phyloP scores from a whole-genome alignment of 2,329 filamentous ascomycete genomes.

The Ascochyta rabiei region DNA sequence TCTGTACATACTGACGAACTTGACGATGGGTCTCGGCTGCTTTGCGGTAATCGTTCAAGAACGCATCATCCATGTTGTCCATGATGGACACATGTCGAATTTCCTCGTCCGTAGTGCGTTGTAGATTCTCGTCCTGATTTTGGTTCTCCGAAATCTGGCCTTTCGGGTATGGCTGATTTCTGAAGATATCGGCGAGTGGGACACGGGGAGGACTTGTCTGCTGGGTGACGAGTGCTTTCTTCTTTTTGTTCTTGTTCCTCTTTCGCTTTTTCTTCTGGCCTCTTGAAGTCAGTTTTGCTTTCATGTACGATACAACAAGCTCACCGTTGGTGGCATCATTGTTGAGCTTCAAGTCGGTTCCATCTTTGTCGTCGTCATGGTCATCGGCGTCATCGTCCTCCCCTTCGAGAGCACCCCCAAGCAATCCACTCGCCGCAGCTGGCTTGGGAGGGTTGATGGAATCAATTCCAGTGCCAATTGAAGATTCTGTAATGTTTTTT shows the following conservation, averaged over 20 bases:
- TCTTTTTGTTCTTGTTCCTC: conserved; percentile 74
- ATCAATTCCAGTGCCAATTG: conserved; percentile 30
- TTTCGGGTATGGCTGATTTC: conserved; percentile 70
- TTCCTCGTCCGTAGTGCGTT: conserved; percentile 80
- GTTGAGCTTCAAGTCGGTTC: conserved; percentile 39
- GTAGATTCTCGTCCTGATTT: conserved; percentile 69
- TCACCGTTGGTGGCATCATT: conserved; percentile 27
- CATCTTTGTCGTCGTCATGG: conserved; percentile 51
- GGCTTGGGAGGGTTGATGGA: conserved; percentile 43
- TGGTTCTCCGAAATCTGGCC: conserved; percentile 77
- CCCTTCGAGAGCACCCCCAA: conserved; percentile 48
- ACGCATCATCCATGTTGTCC: conserved; percentile 76
- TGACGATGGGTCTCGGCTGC: conserved; percentile 87
- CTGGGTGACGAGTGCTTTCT: conserved; percentile 60
- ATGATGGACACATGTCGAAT: conserved; percentile 69
- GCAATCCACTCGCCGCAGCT: conserved; percentile 44
- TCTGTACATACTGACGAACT: conserved; percentile 79
- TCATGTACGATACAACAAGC: background rate
- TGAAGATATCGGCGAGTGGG: conserved; percentile 72
- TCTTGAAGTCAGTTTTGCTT: conserved; percentile 10
- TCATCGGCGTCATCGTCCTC: conserved; percentile 57
- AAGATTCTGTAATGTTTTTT: conserved; percentile 34
- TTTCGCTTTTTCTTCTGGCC: conserved; percentile 74
- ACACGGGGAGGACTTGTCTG: conserved; percentile 79
- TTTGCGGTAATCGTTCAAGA: conserved; percentile 78